phyloP scores from a whole-genome alignment of 176 grass and related monocot species.

The Pontederia paniculata region DNA sequence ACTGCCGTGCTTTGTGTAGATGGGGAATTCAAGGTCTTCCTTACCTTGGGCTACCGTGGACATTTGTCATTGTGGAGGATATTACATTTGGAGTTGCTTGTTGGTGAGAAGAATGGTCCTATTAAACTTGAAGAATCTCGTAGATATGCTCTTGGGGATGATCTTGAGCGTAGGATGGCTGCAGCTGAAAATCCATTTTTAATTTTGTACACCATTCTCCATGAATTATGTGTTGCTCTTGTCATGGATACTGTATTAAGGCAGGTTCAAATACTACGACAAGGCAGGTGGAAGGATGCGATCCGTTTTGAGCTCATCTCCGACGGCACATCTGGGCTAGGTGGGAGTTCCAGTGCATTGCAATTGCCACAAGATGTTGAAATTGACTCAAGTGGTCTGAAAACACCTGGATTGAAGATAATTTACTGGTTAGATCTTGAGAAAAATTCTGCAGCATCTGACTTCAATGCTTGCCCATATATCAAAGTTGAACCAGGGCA shows the following conservation, averaged over 20 bases:
- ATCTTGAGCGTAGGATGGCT: constrained; percentile 93
- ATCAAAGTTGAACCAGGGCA: constrained; percentile 75
- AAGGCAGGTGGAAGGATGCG: constrained; percentile 84
- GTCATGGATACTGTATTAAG: constrained; percentile 83
- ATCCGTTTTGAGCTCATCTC: constrained; percentile 69
- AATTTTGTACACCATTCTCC: constrained; percentile 61
- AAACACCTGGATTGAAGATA: constrained; percentile 68
- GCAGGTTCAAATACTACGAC: constrained; percentile 54
- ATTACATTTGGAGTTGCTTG: constrained; percentile 77
- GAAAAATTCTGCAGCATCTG: constrained; percentile 37
- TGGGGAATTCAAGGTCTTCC: constrained; percentile 86
- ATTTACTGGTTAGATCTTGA: constrained; percentile 71
- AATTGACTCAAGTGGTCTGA: constrained; percentile 47
- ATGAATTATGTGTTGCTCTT: constrained; percentile 83
- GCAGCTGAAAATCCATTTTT: constrained; percentile 65
- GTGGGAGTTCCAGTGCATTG: constrained; percentile 31
- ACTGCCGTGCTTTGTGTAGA: constrained; percentile 56
- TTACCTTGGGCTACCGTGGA: constrained; percentile 84
- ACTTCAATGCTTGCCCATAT: constrained; percentile 60
- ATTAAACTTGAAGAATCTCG: constrained; percentile 72
- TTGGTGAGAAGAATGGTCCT: constrained; percentile 70
- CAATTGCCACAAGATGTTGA: constrained; percentile 64
- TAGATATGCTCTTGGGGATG: constrained; percentile 86
- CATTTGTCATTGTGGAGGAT: constrained; percentile 84
- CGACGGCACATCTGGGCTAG: constrained; percentile 41